Base-by-base conservation (phyloP, 495 filamentous ascomycete species). In the Margaritispora aquatica region DNA sequence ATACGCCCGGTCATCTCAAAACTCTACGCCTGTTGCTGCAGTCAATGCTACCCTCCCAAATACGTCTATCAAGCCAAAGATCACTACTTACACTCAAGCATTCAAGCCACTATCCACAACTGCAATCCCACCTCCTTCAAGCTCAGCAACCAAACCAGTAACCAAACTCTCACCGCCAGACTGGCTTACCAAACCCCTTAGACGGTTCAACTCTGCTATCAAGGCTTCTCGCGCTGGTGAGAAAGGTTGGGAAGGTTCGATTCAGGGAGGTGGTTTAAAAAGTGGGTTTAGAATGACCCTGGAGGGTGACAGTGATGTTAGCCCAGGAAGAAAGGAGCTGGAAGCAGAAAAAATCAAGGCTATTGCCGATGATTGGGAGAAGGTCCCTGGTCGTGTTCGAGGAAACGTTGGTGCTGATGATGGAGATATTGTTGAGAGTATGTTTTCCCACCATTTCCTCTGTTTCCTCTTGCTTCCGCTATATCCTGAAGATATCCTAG, bases 241-340 rank as follows among this genome's bases (percentile, higher is more conserved):
- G 19, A n/a, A 44, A 44, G 38, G 38, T 17, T 44, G 38, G 38
- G 19, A 9, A 15, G 19, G 19, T n/a, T 44, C 38, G 4, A 8
- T 17, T n/a, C 17, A 15, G 17, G 3, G 38, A 44, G 38, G 38
- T n/a, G 15, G 38, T 10, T 44, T n/a, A 2, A 31, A 54, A 27
- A n/a, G 21, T 34, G 23, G 13, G 7, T 20, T 38, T 5, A 15
- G 13, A 11, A 19, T 24, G 15, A 50, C 47, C 26, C 20, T 10
- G 11, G 11, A 19, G 1, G 17, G 26, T 13, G 55, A 8, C 15
- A 8, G n/a, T n/a, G n/a, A n/a, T n/a, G n/a, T n/a, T n/a, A n/a
- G 54, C 26, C 19, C 48, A 23, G 34, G 54, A 57, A 31, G 29
- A 17, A n/a, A 57, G 41, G 54, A 57, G 13, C 22, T 24, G 11